Evolutionary conservation across 257 asterid species (phyloP), one percentile per base, ranked within the genome.

Genomic region (Solanum clarkiae): DNA sequence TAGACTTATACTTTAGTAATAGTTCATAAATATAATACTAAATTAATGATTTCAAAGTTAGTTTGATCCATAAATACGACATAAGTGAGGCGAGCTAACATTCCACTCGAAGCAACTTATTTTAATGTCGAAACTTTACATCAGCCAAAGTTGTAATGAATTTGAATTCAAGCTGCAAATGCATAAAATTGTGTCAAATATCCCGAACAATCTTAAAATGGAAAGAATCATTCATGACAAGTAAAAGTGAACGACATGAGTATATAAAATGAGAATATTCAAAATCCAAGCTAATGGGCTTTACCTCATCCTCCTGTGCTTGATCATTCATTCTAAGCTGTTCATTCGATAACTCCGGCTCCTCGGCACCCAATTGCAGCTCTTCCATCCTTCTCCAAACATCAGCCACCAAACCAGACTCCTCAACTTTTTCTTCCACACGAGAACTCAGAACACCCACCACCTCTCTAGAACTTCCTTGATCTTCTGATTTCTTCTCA

Each of bases 281-380:
- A 42, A 5, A 36, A 1, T 40, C 80, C 54, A 42, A 6, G 54
- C 29, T 70, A 70, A 40, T 40, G 6, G 6, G 36, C 7, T 53
- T 86, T 88, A 95, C 97, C 98, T 94, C 99, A 84, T 96, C 98
- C 87, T 92, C 95, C 80, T 94, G 98, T 45, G 90, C 90, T 88
- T 94, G 98, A 84, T 88, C 89, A 90, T 93, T 94, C 86, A 87
- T 80, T 68, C 85, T 90, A 55, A 92, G 85, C 88, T 85, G 87
- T 84, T 93, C 97, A 81, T 88, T 93, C 4, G 97, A 87, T 83
- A 93, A 80, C 82, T 87, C 91, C 0, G 85, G 89, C 84, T 93
- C 95, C 55, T 90, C 87, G 81, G 36, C 87, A 12, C 91, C 69
- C 85, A 91, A 60, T 62, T 88, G 88, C 70, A 94, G 84, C 90